Percentiles rank a stretch among this genome's conserved stretches.
These are phyloP conservation scores for Neurospora cerealis DNA, from an alignment of 495 filamentous ascomycete species.

Conservation along the genomic window DNA sequence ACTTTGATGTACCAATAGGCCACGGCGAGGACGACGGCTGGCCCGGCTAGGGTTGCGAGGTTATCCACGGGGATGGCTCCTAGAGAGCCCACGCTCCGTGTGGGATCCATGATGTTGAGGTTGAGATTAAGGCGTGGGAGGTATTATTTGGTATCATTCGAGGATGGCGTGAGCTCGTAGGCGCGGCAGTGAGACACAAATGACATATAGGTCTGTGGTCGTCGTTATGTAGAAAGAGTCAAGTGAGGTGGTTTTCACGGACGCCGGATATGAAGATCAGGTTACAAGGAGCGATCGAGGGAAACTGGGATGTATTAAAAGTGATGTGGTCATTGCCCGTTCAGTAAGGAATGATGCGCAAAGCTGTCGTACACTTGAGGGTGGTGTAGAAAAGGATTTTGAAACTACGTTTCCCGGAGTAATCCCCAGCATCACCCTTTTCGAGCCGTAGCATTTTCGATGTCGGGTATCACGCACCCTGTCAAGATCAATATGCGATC, in stretches of 20 bases:
- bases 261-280: background rate
- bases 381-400: background rate
- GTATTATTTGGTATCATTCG: background rate
- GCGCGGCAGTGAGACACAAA: background rate
- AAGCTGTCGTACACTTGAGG: background rate
- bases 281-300: background rate
- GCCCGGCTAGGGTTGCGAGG: conserved; percentile 25
- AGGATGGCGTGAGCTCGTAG: background rate
- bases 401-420: background rate
- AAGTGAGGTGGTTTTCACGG: background rate
- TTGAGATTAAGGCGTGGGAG: background rate
- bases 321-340: background rate
- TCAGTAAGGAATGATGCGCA: background rate
- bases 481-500: too few species aligned
- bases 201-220: too few species aligned
- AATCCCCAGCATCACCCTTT: background rate
- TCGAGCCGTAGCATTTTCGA: background rate
- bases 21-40: background rate
- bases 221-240: background rate
- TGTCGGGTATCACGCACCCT: background rate
- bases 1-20: background rate
- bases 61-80: background rate
- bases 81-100: background rate
- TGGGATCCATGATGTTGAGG: background rate
- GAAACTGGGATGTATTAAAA: background rate